Evolutionary conservation across 108 stramenopile genomes (phyloP).

Genomic region (Skeletonema menzelii): DNA sequence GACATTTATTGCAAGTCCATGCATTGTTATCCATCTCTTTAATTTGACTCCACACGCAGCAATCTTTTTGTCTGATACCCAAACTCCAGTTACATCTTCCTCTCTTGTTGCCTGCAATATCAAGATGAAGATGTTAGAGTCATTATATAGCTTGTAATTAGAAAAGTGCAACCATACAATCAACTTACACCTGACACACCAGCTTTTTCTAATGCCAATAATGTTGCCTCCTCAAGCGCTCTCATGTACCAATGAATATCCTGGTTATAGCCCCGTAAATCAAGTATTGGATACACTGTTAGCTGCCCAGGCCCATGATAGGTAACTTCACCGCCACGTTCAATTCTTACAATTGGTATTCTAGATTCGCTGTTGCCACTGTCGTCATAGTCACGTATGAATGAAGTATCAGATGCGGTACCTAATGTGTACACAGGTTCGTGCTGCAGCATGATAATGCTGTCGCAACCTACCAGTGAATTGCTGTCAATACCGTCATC

Average conservation of each 20-base stretch:
- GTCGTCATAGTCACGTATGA: constrained; percentile 45
- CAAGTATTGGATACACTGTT: constrained; percentile 92
- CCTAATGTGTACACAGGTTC: constrained; percentile 85
- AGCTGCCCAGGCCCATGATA: constrained; percentile 99
- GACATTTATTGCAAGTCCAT: constrained; percentile 96
- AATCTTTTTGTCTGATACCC: constrained; percentile 89
- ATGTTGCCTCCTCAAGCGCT: constrained; percentile 88
- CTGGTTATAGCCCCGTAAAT: constrained; percentile 86
- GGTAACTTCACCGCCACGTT: constrained; percentile 97
- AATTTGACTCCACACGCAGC: constrained; percentile 92
- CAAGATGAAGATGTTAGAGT: not conserved
- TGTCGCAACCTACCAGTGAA: constrained; percentile 51
- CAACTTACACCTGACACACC: constrained; percentile 45
- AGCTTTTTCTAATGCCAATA: constrained; percentile 63
- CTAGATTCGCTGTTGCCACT: not conserved
- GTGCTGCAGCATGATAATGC: constrained; percentile 75
- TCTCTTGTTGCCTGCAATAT: constrained; percentile 48
- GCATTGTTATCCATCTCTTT: constrained; percentile 95
- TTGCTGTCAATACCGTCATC: not conserved
- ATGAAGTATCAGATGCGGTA: constrained; percentile 76
- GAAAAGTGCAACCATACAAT: not conserved
- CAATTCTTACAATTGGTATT: constrained; percentile 76
- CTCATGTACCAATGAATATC: constrained; percentile 98
- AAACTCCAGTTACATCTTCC: constrained; percentile 89
- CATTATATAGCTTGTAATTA: not conserved